Conservation (phyloP, 352 stramenopile genomes). For the Phytophthora capsici region DNA sequence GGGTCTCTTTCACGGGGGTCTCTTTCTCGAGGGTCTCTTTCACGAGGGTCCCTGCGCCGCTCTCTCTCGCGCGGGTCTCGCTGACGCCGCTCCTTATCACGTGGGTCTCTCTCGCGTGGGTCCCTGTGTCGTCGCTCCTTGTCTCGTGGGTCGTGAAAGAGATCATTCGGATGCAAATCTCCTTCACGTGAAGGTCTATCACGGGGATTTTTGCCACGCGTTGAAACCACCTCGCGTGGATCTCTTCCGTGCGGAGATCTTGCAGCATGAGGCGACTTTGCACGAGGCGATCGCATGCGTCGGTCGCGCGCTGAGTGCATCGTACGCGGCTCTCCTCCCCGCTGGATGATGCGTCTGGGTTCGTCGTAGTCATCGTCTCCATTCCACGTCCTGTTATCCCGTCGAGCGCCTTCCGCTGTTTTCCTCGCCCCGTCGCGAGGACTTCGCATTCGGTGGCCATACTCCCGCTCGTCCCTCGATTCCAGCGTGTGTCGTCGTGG, state of each 20-base stretch:
- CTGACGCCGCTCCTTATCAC: constrained; percentile 12
- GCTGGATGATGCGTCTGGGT: constrained; percentile 1
- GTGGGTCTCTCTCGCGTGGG: constrained; percentile 14
- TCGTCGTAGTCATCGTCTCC: constrained; percentile 23
- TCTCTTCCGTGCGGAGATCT: constrained; percentile 24
- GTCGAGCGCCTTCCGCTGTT: constrained; percentile 8
- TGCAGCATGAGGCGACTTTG: constrained; percentile 16
- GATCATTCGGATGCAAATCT: constrained; percentile 16
- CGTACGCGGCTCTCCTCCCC: constrained; percentile 10
- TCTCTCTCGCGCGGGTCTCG: constrained; percentile 10
- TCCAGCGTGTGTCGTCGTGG: constrained; percentile 31
- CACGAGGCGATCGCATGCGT: constrained; percentile 23
- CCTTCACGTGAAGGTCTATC: constrained; percentile 8
- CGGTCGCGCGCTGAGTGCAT: constrained; percentile 22
- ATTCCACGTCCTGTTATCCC: constrained; percentile 39
- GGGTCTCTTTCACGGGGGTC: constrained; percentile 12
- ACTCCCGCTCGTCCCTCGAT: constrained; percentile 9
- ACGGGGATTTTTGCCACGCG: constrained; percentile 11
- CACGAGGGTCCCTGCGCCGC: constrained; percentile 1
- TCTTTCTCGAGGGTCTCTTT: neutral
- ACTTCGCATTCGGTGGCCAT: constrained; percentile 11
- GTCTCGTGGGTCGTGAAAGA: constrained; percentile 2
- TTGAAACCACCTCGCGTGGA: constrained; percentile 19
- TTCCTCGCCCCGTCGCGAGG: constrained; percentile 10
- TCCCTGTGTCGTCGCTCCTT: constrained; percentile 13